Evolutionary conservation across 1,139 yeast species (phyloP), one percentile per base, ranked within the genome.

Genomic region (Scheffersomyces segobiensis): DNA sequence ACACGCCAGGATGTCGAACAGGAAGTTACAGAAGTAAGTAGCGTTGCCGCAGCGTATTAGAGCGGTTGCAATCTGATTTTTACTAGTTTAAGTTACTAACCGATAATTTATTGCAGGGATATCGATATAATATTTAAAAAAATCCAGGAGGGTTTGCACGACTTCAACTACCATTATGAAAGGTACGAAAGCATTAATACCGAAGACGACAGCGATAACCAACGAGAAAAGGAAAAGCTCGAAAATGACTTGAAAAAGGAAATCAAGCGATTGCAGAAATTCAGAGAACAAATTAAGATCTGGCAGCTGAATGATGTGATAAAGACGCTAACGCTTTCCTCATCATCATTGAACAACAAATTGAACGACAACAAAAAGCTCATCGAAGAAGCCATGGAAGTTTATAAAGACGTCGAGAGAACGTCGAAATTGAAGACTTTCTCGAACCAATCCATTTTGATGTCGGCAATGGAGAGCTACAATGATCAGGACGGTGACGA

Each of bases 321-420:
- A 53, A 81, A 80, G 53, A 55, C 65, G 24, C 57, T 64, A 57
- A 57, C 65, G 10, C 53, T 64, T 54, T 58, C 62, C 18, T 61
- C 66, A 2, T 55, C 62, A 12, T 57, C 65, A 2, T 58, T 65
- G 50, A 54, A 63, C 49, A 63, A 55, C 52, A 78, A 78, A 62
- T 69, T 80, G 50, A 77, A 76, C 47, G 84, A 80, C 54, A 78
- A 80, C 61, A 72, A 82, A 57, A 69, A 75, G 61, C 63, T 75
- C 52, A 81, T 80, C 39, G 84, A 81, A 62, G 83, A 80, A 63
- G 82, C 84, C 18, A 80, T 80, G 84, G 84, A 80, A 60, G 75
- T 75, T 53, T 80, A 80, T 60, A 80, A 80, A 61, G 82, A 78
- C 48, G 84, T 80, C 50, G 84, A 80, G 62, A 76, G 80, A 57